Evolutionary conservation across 83 land plant species (phyloP).

Genomic region (Picea mariana): DNA sequence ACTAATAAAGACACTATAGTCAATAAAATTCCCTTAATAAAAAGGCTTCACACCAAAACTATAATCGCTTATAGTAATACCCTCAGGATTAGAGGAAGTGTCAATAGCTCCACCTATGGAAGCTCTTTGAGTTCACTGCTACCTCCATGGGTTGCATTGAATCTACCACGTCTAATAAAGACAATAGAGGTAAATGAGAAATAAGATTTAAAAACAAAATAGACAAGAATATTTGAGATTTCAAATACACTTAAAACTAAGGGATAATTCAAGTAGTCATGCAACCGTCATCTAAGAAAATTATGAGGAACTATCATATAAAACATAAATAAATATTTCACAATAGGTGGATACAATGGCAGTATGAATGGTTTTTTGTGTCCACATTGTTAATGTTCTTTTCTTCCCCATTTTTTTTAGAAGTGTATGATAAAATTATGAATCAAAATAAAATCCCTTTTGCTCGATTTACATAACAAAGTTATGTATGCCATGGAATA

Average conservation of each 20-base stretch:
- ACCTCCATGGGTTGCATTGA: constrained; percentile 47
- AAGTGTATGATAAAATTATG: no score
- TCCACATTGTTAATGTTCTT: no score
- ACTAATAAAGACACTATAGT: no score
- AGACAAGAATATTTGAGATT: neutral
- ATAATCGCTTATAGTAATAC: constrained; percentile 12
- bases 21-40: no score
- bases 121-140: constrained; percentile 55
- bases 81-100: constrained; percentile 77
- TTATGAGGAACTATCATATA: no score
- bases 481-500: no score
- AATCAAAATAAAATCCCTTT: no score
- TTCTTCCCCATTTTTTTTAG: no score
- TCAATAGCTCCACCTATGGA: constrained; percentile 77
- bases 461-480: no score
- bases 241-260: neutral
- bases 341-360: neutral
- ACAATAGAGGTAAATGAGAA: neutral
- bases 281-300: neutral
- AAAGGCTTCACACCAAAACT: no score
- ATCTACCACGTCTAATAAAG: constrained; percentile 29
- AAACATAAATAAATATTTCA: neutral
- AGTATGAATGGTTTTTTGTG: no score
- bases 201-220: neutral
- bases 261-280: neutral